These are phyloP conservation scores for Penicillium cataractarum DNA, from an alignment of 495 filamentous ascomycete species.

Conservation along the genomic window DNA sequence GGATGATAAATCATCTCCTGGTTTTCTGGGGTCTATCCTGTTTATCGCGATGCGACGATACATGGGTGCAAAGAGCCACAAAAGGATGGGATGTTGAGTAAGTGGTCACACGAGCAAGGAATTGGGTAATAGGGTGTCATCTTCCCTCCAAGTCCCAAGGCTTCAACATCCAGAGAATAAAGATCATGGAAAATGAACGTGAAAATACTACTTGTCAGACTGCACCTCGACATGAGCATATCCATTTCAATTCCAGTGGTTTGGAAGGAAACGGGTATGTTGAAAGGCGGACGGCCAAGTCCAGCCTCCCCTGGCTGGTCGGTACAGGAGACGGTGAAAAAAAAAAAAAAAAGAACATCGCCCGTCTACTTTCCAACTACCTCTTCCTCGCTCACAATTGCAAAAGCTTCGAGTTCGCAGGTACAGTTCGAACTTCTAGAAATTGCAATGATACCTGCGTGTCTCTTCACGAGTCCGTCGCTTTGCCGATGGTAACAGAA, in stretches of 20 bases:
- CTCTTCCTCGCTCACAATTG: neutral
- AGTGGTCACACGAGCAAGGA: neutral
- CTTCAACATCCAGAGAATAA: neutral
- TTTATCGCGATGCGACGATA: conserved; percentile 13
- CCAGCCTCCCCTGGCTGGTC: neutral
- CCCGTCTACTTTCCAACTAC: conserved; percentile 13
- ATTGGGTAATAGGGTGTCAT: conserved; percentile 6
- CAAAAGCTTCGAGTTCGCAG: conserved; percentile 10
- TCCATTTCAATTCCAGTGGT: neutral
- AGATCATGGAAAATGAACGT: neutral
- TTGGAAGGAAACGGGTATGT: neutral
- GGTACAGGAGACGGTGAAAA: neutral
- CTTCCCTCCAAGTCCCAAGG: neutral
- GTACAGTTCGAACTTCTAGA: conserved; percentile 27
- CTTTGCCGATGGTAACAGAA: conserved; percentile 27
- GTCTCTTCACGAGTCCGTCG: conserved; percentile 8
- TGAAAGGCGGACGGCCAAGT: neutral
- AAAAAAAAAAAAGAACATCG: neutral
- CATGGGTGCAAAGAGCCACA: conserved; percentile 16
- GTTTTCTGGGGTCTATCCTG: conserved; percentile 4
- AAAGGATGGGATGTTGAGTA: neutral
- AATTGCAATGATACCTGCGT: conserved; percentile 28
- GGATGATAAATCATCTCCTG: neutral
- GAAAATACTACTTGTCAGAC: neutral
- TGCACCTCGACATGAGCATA: neutral